Conservation (phyloP, 352 stramenopile genomes). For the Phytopythium mirpurense region DNA sequence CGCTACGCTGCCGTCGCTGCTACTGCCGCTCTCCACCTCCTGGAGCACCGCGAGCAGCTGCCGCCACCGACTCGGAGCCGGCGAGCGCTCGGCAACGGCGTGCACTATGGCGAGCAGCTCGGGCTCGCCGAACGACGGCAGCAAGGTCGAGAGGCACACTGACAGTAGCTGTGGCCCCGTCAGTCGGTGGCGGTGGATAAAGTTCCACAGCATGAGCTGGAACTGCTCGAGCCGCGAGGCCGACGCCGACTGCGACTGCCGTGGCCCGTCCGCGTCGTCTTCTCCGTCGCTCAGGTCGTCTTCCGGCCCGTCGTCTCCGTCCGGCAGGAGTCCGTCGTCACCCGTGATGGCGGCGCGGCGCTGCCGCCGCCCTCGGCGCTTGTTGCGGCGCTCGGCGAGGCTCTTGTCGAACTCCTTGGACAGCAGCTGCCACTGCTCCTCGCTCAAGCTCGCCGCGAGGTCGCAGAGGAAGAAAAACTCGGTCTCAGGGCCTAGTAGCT, state of each 20-base stretch:
- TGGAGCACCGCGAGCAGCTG: slow-evolving; percentile 41
- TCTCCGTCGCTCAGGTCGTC: slow-evolving; percentile 17
- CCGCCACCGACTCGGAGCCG: slow-evolving; percentile 30
- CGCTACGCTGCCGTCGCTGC: neutral
- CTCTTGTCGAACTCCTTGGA: slow-evolving; percentile 64
- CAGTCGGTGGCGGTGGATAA: slow-evolving; percentile 41
- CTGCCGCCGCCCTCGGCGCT: slow-evolving; percentile 8
- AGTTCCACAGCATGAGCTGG: slow-evolving; percentile 59
- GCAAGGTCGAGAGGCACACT: slow-evolving; percentile 32
- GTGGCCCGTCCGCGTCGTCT: slow-evolving; percentile 9
- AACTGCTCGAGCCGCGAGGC: slow-evolving; percentile 41
- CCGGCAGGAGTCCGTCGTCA: slow-evolving; percentile 12
- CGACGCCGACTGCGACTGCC: slow-evolving; percentile 7
- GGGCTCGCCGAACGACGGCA: slow-evolving; percentile 41
- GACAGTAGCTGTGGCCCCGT: slow-evolving; percentile 40
- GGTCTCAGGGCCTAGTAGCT: slow-evolving; percentile 49
- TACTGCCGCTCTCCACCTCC: slow-evolving; percentile 24
- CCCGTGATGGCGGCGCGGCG: slow-evolving; percentile 5
- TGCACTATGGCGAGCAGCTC: slow-evolving; percentile 36
- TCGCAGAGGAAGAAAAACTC: slow-evolving; percentile 75
- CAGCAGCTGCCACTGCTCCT: slow-evolving; percentile 61
- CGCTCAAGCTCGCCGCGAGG: slow-evolving; percentile 43
- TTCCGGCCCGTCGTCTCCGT: slow-evolving; percentile 4
- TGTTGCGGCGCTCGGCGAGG: slow-evolving; percentile 22
- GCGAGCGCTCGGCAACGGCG: slow-evolving; percentile 29